Evolutionary conservation across 1,139 yeast genomes (phyloP).

Genomic region (Candida sojae): DNA sequence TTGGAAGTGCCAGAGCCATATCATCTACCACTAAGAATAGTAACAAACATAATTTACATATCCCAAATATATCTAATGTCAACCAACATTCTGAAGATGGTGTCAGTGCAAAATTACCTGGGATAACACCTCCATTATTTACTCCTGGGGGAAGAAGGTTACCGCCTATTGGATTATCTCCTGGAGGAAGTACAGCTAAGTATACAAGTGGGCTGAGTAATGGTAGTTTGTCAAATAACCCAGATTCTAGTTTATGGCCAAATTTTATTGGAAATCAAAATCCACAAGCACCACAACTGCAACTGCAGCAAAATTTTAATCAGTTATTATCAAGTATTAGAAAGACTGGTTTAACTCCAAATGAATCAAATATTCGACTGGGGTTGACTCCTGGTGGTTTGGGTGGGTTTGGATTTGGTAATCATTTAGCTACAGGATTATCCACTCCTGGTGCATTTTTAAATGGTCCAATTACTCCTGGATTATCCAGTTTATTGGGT

Average conservation of each 20-base stretch:
- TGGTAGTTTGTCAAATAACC: not conserved
- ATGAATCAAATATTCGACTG: conserved; percentile 64
- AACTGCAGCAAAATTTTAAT: conserved; percentile 17
- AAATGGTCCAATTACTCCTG: conserved; percentile 50
- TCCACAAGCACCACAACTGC: conserved; percentile 11
- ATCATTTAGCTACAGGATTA: conserved; percentile 33
- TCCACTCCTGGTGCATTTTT: conserved; percentile 47
- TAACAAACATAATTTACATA: conserved; percentile 36
- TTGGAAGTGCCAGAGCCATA: conserved; percentile 1
- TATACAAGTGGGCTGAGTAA: conserved; percentile 2
- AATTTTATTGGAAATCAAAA: conserved; percentile 12
- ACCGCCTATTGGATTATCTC: conserved; percentile 55
- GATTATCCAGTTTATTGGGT: conserved; percentile 44
- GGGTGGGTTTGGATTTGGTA: conserved; percentile 34
- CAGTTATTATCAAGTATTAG: conserved; percentile 36
- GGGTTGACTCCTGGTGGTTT: conserved; percentile 58
- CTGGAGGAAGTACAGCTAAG: conserved; percentile 22
- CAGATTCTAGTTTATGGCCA: conserved; percentile 2
- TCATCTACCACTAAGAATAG: conserved; percentile 7
- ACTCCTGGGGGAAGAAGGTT: conserved; percentile 65
- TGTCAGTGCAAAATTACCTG: conserved; percentile 32
- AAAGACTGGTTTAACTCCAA: conserved; percentile 68
- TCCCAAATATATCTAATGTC: conserved; percentile 33
- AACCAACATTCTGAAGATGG: conserved; percentile 14
- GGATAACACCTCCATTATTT: conserved; percentile 54